Percentiles rank a stretch among this genome's conserved stretches.
Conservation (phyloP, 1,139 yeast species). For the Blastobotrys malaysiensis region DNA sequence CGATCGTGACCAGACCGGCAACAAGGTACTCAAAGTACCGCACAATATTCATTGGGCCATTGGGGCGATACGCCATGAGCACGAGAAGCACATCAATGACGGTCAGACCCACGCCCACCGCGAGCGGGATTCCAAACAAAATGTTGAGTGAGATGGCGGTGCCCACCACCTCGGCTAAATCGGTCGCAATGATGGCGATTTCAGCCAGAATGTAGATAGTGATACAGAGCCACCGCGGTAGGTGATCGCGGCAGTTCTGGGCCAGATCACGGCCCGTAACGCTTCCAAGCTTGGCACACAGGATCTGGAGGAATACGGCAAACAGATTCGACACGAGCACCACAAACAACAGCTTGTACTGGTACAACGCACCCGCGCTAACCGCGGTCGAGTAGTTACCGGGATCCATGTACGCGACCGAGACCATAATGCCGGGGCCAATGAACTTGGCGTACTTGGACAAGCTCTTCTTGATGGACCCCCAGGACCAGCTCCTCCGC, state of each 20-base stretch:
- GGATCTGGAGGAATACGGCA: conserved; percentile 79
- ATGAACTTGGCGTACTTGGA: conserved; percentile 58
- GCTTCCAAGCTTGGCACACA: conserved; percentile 81
- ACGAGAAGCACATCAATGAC: conserved; percentile 81
- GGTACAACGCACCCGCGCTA: conserved; percentile 84
- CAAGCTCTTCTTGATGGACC: conserved; percentile 10
- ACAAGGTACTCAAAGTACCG: conserved; percentile 82
- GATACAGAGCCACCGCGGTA: conserved; percentile 57
- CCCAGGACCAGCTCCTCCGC: not conserved
- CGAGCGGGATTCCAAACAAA: conserved; percentile 67
- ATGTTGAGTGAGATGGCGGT: conserved; percentile 87
- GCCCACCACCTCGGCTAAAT: conserved; percentile 90
- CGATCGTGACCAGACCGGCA: conserved; percentile 67
- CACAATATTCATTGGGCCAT: conserved; percentile 72
- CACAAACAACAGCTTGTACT: conserved; percentile 75
- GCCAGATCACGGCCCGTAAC: conserved; percentile 91
- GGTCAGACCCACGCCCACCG: conserved; percentile 75
- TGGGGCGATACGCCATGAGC: conserved; percentile 82
- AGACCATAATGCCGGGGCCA: conserved; percentile 93
- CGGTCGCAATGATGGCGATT: conserved; percentile 86
- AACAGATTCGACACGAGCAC: conserved; percentile 76
- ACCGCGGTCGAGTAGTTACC: conserved; percentile 96
- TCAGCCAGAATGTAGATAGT: conserved; percentile 71
- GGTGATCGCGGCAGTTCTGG: conserved; percentile 72
- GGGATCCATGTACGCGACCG: conserved; percentile 97